Percentiles rank a stretch among this genome's conserved stretches.
Conservation (phyloP, 1,284 basidiomycete species). For the Moesziomyces parantarcticus region DNA sequence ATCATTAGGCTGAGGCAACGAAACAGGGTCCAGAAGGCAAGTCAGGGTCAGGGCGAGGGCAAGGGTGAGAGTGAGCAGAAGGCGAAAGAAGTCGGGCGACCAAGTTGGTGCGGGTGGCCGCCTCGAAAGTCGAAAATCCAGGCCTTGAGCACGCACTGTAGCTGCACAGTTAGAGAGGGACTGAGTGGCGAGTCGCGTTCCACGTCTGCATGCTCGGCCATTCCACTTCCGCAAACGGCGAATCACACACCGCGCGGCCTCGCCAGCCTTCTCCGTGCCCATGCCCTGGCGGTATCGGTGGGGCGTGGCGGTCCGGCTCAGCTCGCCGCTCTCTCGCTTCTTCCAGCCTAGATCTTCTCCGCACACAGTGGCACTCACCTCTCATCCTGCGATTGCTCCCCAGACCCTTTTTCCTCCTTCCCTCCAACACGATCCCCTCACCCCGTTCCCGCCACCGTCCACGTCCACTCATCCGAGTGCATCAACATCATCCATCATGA, state of each 20-base stretch:
- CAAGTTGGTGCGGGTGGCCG: too few species aligned
- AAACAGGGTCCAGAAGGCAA: too few species aligned
- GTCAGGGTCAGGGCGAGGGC: too few species aligned
- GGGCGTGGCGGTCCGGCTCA: background rate
- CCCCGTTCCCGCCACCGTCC: background rate
- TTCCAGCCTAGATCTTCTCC: slow-evolving; percentile 6
- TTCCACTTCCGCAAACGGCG: slow-evolving; percentile 10
- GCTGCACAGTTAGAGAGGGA: too few species aligned
- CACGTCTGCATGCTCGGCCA: slow-evolving; percentile 10
- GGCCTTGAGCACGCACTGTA: too few species aligned
- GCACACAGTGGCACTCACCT: background rate
- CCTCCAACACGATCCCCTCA: slow-evolving; percentile 2
- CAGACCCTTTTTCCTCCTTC: background rate
- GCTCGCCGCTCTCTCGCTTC: background rate
- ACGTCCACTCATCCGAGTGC: slow-evolving; percentile 14
- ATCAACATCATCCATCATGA: slow-evolving; percentile 24
- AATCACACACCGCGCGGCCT: slow-evolving; percentile 2
- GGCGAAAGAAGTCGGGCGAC: slow-evolving; percentile 26
- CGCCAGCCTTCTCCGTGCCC: background rate
- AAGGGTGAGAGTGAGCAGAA: slow-evolving; percentile 2
- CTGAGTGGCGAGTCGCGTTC: slow-evolving; percentile 6
- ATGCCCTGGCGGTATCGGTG: too few species aligned
- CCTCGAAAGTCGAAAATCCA: background rate
- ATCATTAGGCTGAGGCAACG: too few species aligned
- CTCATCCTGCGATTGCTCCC: background rate